Percentiles rank a stretch among this genome's conserved stretches.
Conservation (phyloP, 306 rosid species). For the Lagenaria siceraria region DNA sequence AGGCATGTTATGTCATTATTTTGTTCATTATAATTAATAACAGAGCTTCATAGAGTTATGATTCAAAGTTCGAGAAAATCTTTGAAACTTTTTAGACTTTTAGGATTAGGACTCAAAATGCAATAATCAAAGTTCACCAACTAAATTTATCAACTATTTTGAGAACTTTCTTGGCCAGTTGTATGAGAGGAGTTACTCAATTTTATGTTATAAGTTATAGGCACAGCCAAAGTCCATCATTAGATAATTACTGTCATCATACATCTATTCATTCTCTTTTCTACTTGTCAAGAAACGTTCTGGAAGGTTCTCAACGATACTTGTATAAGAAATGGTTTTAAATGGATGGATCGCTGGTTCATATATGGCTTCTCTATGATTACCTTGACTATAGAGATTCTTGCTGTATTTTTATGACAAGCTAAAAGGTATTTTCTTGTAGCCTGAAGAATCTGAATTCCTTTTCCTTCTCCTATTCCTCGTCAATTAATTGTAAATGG, state of each 20-base stretch:
- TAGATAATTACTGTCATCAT: not conserved
- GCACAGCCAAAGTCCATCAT: not conserved
- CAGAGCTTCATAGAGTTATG: not conserved
- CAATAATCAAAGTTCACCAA: not conserved
- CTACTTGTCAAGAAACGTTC: not conserved
- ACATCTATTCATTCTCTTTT: not conserved
- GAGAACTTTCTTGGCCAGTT: not conserved
- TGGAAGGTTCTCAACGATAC: not conserved
- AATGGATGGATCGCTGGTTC: not conserved
- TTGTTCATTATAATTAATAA: not conserved
- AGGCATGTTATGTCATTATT: not conserved
- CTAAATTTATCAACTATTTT: not conserved
- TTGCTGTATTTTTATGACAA: not conserved
- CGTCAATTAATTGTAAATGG: not conserved
- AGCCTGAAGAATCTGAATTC: not conserved
- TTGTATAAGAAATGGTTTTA: not conserved
- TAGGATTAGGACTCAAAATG: not conserved
- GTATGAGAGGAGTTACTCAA: not conserved
- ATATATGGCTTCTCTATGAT: not conserved
- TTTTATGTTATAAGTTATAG: not conserved
- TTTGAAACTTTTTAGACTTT: not conserved
- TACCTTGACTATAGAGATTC: not conserved
- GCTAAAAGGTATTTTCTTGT: not conserved
- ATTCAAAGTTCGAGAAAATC: not conserved
- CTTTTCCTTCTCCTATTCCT: constrained; percentile 3